Evolutionary conservation across 140 eudicot species (phyloP), one percentile per base, ranked within the genome.

Genomic region (Senecio squalidus): DNA sequence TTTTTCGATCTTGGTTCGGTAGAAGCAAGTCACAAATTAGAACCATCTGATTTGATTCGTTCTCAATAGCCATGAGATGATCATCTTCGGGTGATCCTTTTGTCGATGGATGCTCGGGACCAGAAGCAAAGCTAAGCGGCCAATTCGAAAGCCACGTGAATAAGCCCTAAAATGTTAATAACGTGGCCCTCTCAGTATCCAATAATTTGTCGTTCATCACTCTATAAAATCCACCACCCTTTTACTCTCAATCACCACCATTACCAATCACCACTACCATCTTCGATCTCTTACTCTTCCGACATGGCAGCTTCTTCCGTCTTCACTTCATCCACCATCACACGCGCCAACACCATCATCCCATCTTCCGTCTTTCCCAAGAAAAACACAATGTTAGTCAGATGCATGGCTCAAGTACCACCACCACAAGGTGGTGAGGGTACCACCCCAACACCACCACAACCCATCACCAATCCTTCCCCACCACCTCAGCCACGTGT

Each of bases 141-240:
- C n/a, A 60, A 20, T 51, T 30, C 3, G 13, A 26, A 69, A 20
- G 68, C 74, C 74, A 69, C 74, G 68, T 69, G 55, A 59, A 6
- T 50, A 18, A 29, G 72, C 67, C 77, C 78, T 63, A 59, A 18
- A 21, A 0, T 16, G 1, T 8, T 6, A 62, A 59, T 51, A 78
- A 27, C 94, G 94, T 85, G 94, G 89, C 75, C 49, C 58, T 22
- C 8, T 18, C 62, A 75, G 27, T 84, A 76, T 70, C 90, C 86
- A 76, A 69, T 68, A 56, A 51, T 63, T 64, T 70, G 70, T 60
- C 65, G 21, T 30, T 17, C 25, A 20, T 7, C 50, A 6, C 8
- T 36, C 20, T 63, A 43, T 64, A 52, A 1, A 41, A 25, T 33
- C 58, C 24, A 1, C n/a, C 50, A 9, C 10, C 43, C 43, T 18